Evolutionary conservation across 345 rosid genomes (phyloP).

Genomic region (Euphorbia lathyris): DNA sequence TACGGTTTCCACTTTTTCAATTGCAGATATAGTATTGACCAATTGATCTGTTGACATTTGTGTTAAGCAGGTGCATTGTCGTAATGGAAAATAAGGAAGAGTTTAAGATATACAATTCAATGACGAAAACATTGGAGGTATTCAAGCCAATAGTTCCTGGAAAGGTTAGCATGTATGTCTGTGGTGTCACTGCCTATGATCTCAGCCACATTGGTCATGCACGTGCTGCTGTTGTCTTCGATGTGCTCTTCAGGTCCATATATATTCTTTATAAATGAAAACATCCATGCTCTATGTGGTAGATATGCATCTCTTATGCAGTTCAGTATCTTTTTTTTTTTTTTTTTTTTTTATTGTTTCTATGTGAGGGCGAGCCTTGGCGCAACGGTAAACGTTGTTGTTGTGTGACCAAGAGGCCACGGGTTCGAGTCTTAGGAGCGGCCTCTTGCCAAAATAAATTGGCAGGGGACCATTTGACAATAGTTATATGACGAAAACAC

Average conservation of each 20-base stretch:
- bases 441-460: no score
- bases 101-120: constrained; percentile 57
- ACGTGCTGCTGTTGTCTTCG: constrained; percentile 82
- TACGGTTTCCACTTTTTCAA: background rate
- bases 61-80: background rate
- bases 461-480: no score
- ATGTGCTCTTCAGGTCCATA: constrained; percentile 67
- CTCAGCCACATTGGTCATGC: constrained; percentile 91
- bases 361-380: background rate
- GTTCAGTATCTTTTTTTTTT: background rate
- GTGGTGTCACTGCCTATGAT: constrained; percentile 87
- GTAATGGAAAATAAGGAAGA: constrained; percentile 25
- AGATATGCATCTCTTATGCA: background rate
- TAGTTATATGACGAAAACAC: background rate
- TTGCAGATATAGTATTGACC: background rate
- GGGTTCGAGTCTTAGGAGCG: no score
- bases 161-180: constrained; percentile 74
- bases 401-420: no score
- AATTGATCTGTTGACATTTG: background rate
- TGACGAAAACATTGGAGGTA: constrained; percentile 63
- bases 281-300: background rate
- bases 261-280: background rate
- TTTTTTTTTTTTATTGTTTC: background rate
- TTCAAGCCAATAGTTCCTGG: constrained; percentile 51
- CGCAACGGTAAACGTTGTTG: no score